Evolutionary conservation across 306 rosid genomes (phyloP).

Genomic region (Vigna nakashimae): DNA sequence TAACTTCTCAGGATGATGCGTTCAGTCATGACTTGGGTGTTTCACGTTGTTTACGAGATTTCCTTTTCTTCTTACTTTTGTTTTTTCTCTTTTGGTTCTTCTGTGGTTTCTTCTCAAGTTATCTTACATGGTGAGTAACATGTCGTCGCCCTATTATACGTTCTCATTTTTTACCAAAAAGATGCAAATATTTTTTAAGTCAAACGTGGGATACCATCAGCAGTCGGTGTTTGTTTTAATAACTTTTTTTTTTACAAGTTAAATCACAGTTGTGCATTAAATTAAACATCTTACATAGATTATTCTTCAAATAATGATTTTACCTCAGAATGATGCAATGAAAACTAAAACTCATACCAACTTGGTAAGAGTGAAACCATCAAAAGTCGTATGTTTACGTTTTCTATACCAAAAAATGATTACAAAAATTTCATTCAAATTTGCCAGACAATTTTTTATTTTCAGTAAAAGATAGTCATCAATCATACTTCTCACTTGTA

Average conservation of each 20-base stretch:
- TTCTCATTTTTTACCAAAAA: constrained; percentile 18
- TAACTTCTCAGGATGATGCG: constrained; percentile 4
- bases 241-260: neutral
- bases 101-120: constrained; percentile 37
- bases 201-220: constrained; percentile 32
- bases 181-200: constrained; percentile 22
- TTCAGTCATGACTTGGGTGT: neutral
- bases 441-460: too few species aligned
- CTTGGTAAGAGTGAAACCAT: too few species aligned
- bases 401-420: too few species aligned
- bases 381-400: too few species aligned
- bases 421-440: too few species aligned
- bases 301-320: neutral
- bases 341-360: neutral
- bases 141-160: constrained; percentile 30
- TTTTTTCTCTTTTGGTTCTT: constrained; percentile 2
- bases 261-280: neutral
- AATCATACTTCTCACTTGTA: too few species aligned
- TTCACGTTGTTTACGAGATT: neutral
- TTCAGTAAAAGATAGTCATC: too few species aligned
- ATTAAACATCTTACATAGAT: neutral
- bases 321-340: neutral
- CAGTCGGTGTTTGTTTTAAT: constrained; percentile 21
- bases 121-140: constrained; percentile 26
- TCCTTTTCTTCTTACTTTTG: neutral